phyloP scores from a whole-genome alignment of 1,139 yeast species.

The Candida buenavistaensis region DNA sequence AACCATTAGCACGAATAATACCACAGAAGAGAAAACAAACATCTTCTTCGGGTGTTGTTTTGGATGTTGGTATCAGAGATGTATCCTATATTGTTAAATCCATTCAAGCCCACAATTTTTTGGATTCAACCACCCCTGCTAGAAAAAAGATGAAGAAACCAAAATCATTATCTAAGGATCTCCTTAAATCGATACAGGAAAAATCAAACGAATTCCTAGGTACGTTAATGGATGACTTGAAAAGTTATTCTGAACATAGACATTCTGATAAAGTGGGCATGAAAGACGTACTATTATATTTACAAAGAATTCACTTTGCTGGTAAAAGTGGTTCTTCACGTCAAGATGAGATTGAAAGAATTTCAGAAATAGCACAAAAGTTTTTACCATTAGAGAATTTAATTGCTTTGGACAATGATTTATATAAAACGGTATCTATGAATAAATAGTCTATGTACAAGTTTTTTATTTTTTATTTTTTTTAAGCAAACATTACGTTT shows the following conservation, averaged over 20 bases:
- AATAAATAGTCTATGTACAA: constrained; percentile 3
- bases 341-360: constrained; percentile 20
- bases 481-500: neutral
- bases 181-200: constrained; percentile 16
- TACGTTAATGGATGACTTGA: constrained; percentile 34
- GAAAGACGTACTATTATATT: constrained; percentile 35
- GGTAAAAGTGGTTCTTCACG: constrained; percentile 15
- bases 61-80: constrained; percentile 4
- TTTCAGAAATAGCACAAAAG: constrained; percentile 35
- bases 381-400: constrained; percentile 40
- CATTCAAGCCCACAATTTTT: constrained; percentile 4
- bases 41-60: neutral
- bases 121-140: constrained; percentile 1
- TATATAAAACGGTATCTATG: constrained; percentile 15
- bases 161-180: constrained; percentile 3
- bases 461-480: neutral
- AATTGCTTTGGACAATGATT: constrained; percentile 34
- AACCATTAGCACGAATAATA: neutral
- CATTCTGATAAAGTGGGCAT: constrained; percentile 27
- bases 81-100: constrained; percentile 7
- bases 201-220: constrained; percentile 33
- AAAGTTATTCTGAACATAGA: constrained; percentile 36
- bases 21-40: constrained; percentile 3
- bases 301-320: constrained; percentile 34
- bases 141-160: constrained; percentile 4